Base-by-base conservation (phyloP, 768 basidiomycete genomes). In the Pleurotus djamor region DNA sequence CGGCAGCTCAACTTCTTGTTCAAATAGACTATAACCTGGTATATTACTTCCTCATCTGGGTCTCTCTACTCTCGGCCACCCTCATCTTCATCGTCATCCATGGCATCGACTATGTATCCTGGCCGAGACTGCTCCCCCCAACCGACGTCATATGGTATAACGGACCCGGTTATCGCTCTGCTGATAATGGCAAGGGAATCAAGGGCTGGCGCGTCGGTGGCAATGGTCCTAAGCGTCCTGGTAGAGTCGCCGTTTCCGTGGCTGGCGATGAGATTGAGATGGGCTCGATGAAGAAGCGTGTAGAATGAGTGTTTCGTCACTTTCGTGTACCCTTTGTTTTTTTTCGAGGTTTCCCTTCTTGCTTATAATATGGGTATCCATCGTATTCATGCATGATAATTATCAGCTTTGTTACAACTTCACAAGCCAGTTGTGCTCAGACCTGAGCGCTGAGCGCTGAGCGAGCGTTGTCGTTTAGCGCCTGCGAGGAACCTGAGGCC, bases 101-200 rank as follows among this genome's bases (percentile, higher is more conserved):
- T 72, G 96, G 96, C 38, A 87, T 96, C 63, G 92, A 94, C 61
- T 99, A 97, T 69, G 96, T 99, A 57, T 84, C 91, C 13, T 98
- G 95, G 92, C 97, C 97, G 10, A 84, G 89, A 9, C 81, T 99
- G 57, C 83, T 91, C 63, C 90, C 93, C 0, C 86, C 88, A 4
- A 88, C 94, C 48, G 91, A 94, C 59, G 78, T 88, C 54, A 88
- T 98, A 58, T 86, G 91, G 68, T 99, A 98, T 71, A 79, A 82
- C 50, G 97, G 97, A 13, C 90, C 94, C 36, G 96, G 95, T 4
- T 94, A 83, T 77, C 87, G 91, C 37, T 89, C 92, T 4, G 84
- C 77, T 4, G 79, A 84, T 57, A 79, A 90, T 60, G 94, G 95
- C 16, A 91, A 86, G 69, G 94, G 94, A 1, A 68, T 93, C 56